Conservation (phyloP, 208 protist genomes). For the Trypanosoma vivax region DNA sequence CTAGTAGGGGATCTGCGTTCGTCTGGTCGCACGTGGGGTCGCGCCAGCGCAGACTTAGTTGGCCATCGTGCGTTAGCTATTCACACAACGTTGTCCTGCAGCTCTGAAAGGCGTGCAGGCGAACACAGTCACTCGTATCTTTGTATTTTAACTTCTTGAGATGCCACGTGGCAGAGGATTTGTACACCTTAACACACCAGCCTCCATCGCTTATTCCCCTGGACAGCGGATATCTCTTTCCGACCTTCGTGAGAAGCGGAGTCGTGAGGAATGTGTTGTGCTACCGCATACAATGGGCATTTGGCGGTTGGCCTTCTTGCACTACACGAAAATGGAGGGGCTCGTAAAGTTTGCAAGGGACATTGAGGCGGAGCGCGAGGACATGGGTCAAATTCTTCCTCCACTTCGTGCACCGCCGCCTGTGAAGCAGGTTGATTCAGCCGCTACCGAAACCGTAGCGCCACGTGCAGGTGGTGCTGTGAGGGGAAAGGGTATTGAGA, state of each 20-base stretch:
- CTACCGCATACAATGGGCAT: constrained; percentile 40
- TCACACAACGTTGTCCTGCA: no score
- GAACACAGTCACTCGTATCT: constrained; percentile 1
- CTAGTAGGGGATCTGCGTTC: no score
- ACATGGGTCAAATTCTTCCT: constrained; percentile 48
- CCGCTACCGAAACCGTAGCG: background rate
- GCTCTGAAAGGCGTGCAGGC: background rate
- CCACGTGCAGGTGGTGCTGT: background rate
- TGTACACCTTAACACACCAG: constrained; percentile 84
- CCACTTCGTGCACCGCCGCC: constrained; percentile 15
- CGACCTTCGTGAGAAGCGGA: constrained; percentile 35
- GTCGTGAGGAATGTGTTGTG: constrained; percentile 60
- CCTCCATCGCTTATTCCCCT: constrained; percentile 59
- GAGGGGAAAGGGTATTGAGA: constrained; percentile 38
- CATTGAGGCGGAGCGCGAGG: constrained; percentile 49
- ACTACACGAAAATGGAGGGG: constrained; percentile 37
- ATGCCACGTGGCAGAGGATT: constrained; percentile 65
- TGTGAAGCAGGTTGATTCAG: background rate
- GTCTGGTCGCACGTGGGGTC: no score
- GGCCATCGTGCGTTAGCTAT: no score
- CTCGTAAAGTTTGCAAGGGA: constrained; percentile 58
- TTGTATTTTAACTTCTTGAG: constrained; percentile 1
- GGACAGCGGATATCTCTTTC: constrained; percentile 58
- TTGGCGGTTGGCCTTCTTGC: constrained; percentile 51
- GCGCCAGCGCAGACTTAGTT: no score